phyloP scores from a whole-genome alignment of 2,329 filamentous ascomycete species.

The Aureobasidium sp. region DNA sequence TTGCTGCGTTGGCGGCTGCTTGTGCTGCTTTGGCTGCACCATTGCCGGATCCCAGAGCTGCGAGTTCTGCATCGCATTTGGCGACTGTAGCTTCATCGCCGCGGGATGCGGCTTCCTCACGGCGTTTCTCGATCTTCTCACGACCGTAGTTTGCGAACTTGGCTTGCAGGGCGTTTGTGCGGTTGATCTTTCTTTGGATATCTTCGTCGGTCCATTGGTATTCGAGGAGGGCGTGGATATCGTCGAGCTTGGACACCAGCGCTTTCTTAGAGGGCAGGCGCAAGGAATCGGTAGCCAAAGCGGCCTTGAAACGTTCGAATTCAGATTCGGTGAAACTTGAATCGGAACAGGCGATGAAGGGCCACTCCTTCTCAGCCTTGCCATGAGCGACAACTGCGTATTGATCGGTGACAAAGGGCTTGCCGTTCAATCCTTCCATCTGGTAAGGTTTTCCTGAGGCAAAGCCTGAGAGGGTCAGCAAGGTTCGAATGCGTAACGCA shows the following conservation, averaged over 20 bases:
- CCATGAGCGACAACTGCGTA: conserved; percentile 78
- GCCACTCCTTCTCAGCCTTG: conserved; percentile 73
- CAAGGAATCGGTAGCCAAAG: conserved; percentile 62
- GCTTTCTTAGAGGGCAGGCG: conserved; percentile 63
- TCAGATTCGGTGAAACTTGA: conserved; percentile 69
- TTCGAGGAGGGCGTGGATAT: conserved; percentile 71
- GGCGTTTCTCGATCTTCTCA: conserved; percentile 53
- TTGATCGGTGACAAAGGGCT: conserved; percentile 73
- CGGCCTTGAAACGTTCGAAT: conserved; percentile 70
- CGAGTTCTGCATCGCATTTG: conserved; percentile 40
- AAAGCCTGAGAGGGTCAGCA: conserved; percentile 45
- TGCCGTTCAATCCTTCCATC: conserved; percentile 64
- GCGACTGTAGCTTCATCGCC: conserved; percentile 53
- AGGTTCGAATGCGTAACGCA: not conserved
- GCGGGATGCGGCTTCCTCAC: conserved; percentile 56
- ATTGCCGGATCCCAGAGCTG: conserved; percentile 55
- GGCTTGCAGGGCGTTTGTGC: conserved; percentile 58
- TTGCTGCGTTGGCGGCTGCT: conserved; percentile 43
- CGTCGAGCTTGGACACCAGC: conserved; percentile 63
- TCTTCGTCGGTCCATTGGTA: conserved; percentile 77
- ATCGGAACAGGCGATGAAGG: conserved; percentile 86
- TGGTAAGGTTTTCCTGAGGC: conserved; percentile 73
- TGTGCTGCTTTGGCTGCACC: conserved; percentile 29
- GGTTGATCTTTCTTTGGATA: conserved; percentile 67
- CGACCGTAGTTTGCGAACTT: conserved; percentile 55